Evolutionary conservation across 208 protist species (phyloP), one percentile per base, ranked within the genome.

Genomic region (Crithidia bombi): DNA sequence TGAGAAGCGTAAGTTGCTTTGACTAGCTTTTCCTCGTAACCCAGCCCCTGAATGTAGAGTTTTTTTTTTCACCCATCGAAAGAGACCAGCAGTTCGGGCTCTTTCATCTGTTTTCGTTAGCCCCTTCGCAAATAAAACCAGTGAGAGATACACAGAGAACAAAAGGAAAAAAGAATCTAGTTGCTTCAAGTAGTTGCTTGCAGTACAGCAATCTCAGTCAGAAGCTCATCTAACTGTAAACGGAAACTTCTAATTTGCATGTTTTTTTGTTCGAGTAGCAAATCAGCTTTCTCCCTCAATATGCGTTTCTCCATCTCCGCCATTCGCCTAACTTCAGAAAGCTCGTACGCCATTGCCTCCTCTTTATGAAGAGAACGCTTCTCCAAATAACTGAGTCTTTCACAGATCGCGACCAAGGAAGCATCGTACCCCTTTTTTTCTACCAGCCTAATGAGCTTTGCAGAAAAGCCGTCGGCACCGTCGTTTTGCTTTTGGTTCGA

Each of bases 191-290:
- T 47, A 6, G 63, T 66, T 12, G 73, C 59, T 39, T 79, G 66
- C 33, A 73, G 41, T 6, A 73, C 33, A 26, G 59, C 73, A 50
- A 87, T 52, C 19, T 63, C 55, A 28, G 66, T 44, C 33, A 96
- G 78, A 26, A 96, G 70, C 35, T 86, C 75, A 63, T 96, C 89
- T 25, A 96, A 64, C 41, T 93, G 81, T 1, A 82, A 21, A 2
- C 76, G 83, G 52, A 95, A 96, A 44, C 76, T 74, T 7, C 84
- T 73, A 39, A 96, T 94, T 69, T 96, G 87, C 39, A 85, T 78
- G 68, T 94, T 95, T 70, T 96, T 96, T 43, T 88, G 61, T 38
- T 92, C 79, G 30, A 96, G n/a, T 19, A 86, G 44, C 39, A 94
- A 71, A 36, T 92, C 69, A 15, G 70, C 68, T 49, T 90, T 89